Evolutionary conservation across 2,329 filamentous ascomycete genomes (phyloP), one percentile per base, ranked within the genome.

Genomic region (Dothideomycetes sp.): DNA sequence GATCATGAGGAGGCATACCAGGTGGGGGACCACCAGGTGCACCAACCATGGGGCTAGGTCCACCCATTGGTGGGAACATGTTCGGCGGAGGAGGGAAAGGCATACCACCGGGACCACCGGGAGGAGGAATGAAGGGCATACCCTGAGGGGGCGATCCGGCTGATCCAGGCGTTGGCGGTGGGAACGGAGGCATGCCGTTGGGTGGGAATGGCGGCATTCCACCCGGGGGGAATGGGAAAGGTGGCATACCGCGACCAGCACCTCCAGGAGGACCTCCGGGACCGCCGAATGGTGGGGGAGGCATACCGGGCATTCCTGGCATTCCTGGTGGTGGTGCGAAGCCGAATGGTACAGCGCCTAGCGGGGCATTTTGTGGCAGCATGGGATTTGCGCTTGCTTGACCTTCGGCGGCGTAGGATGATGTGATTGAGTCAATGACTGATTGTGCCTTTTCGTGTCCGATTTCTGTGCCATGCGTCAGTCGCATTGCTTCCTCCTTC

Each of bases 371-470:
- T 51, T 54, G 31, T 11, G 43, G 58, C 34, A 89, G 77, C 78
- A 91, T 86, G 37, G 84, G 88, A 63, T 94, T 95, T 47, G 78
- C 78, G 56, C 80, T 78, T 49, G 82, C 79, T 63, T 95, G 87
- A 55, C 91, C 91, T 67, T 94, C 91, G 52, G 86, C 87, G 49
- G 84, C 85, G 68, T 98, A 96, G 27, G 88, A 94, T 30, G 80
- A 85, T 29, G 91, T 96, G 64, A 98, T 98, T 53, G 83, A 89
- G 68, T 98, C 91, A 61, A 98, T 98, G 53, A 98, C 91, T 35
- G 84, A 91, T 66, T 98, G 91, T 45, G 91, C 89, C 69, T 96
- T 94, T 67, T 96, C 91, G 64, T 95, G 89, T 33, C 89, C 91
- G 62, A 98, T 96, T 69, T 96, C 85, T 89, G 57, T 6, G 7